Evolutionary conservation across 768 basidiomycete genomes (phyloP), one percentile per base, ranked within the genome.

Genomic region (Collybia nuda): DNA sequence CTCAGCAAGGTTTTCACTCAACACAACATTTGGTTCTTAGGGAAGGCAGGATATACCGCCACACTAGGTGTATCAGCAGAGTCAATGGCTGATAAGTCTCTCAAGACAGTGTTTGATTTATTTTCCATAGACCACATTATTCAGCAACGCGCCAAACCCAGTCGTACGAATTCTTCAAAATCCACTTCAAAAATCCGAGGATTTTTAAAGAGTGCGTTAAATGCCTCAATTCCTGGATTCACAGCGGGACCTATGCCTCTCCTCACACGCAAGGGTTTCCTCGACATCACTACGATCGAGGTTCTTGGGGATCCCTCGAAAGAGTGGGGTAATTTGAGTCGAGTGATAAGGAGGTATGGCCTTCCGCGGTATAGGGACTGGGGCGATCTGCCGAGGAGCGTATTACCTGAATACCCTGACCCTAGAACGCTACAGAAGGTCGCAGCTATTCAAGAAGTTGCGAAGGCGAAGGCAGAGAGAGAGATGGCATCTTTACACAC

Each of bases 231-330:
- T 40, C 23, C 44, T 41, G 37, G 23, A 17, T 18, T 37, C 35
- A 26, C 26, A 45, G n/a, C 15, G 26, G 7, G 26, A 26, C 15
- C 48, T 2, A 51, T 54, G 50, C 56, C 56, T 26, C 46, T 47
- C 23, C 40, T 57, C 15, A 54, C 53, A 8, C 36, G 40, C 9
- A 54, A 54, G 46, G 56, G 56, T 22, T 57, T 57, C 40, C 19
- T 54, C 7, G 47, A 54, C 28, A 28, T 54, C 8, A 45, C 40
- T 11, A 14, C 21, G 14, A 35, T 52, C 1, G 44, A 49, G 28
- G 19, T 54, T 6, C 47, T 52, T 11, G 32, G 23, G n/a, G 50
- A 52, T 21, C 50, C 56, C n/a, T 51, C 50, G 2, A 44, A 26
- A 8, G 36, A 48, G 37, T 52, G 53, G 53, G 46, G 44, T 17